These are phyloP conservation scores for Phytophthora capsici DNA, from an alignment of 352 stramenopile species.

Conservation along the genomic window DNA sequence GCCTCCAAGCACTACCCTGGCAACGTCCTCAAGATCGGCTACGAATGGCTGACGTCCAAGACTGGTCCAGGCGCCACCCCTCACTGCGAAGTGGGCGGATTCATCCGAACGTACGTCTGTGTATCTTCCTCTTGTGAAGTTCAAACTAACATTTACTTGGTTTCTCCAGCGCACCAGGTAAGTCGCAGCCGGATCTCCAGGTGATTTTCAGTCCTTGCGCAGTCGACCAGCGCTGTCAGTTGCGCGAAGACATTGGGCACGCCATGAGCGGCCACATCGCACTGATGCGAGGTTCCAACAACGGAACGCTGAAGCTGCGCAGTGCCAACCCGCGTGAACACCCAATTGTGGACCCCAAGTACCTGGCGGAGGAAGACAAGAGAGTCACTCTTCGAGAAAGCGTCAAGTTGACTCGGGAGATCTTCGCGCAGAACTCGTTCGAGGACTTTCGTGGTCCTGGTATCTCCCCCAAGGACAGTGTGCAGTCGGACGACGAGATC, in stretches of 20 bases:
- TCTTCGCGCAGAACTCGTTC: conserved; percentile 86
- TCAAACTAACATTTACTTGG: not conserved
- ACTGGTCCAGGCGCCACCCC: conserved; percentile 70
- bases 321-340: conserved; percentile 70
- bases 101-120: conserved; percentile 70
- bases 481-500: conserved; percentile 71
- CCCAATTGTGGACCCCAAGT: conserved; percentile 87
- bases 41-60: conserved; percentile 73
- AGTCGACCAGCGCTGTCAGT: conserved; percentile 40
- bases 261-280: conserved; percentile 86
- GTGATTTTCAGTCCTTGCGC: conserved; percentile 85
- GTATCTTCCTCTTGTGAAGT: not conserved
- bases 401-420: conserved; percentile 78
- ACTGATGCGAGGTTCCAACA: conserved; percentile 81
- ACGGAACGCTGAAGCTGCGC: conserved; percentile 75
- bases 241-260: conserved; percentile 51
- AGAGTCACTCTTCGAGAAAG: conserved; percentile 68
- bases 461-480: conserved; percentile 59
- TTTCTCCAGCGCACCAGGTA: conserved; percentile 49
- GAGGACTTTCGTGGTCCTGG: conserved; percentile 75
- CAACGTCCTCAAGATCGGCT: conserved; percentile 76
- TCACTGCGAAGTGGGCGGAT: conserved; percentile 83
- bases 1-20: conserved; percentile 83
- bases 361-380: conserved; percentile 74
- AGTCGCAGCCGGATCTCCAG: conserved; percentile 82